A percentile compares a stretch with the other conserved stretches of the same genome.
phyloP scores from a whole-genome alignment of 768 basidiomycete species.

The Termitomyces bulborhizus region DNA sequence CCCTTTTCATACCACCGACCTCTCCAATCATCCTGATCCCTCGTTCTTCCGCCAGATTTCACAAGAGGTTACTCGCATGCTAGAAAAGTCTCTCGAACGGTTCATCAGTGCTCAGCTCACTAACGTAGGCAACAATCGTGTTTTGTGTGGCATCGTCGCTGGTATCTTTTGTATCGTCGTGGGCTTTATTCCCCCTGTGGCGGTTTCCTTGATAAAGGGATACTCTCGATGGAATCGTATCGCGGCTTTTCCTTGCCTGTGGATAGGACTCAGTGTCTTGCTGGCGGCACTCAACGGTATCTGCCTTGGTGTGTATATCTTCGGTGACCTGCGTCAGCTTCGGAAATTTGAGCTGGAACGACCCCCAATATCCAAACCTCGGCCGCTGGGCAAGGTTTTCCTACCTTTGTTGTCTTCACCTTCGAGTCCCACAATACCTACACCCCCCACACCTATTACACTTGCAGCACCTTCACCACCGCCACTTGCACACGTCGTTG shows the following conservation, averaged over 20 bases:
- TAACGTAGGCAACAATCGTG: constrained; percentile 66
- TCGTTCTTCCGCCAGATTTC: constrained; percentile 55
- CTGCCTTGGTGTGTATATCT: constrained; percentile 73
- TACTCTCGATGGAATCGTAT: constrained; percentile 54
- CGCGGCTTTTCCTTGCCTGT: constrained; percentile 58
- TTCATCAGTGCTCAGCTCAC: constrained; percentile 67
- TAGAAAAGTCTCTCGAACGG: constrained; percentile 56
- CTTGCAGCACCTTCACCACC: constrained; percentile 22
- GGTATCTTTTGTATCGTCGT: constrained; percentile 45
- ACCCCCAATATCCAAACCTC: constrained; percentile 53
- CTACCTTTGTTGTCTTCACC: constrained; percentile 15
- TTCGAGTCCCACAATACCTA: constrained; percentile 13
- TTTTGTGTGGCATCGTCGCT: constrained; percentile 62
- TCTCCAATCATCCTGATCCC: constrained; percentile 56
- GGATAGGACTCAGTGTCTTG: constrained; percentile 60
- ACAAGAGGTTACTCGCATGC: constrained; percentile 48
- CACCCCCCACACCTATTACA: constrained; percentile 13
- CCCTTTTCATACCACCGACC: constrained; percentile 42
- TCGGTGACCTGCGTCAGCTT: constrained; percentile 74
- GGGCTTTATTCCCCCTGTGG: constrained; percentile 43
- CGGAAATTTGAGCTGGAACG: constrained; percentile 73
- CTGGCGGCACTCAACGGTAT: constrained; percentile 65
- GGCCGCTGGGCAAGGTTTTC: constrained; percentile 24
- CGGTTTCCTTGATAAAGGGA: constrained; percentile 38
- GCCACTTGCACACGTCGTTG: constrained; percentile 19